A percentile compares a stretch with the other conserved stretches of the same genome.
phyloP scores from a whole-genome alignment of 768 basidiomycete species.

The Calocera cornea region DNA sequence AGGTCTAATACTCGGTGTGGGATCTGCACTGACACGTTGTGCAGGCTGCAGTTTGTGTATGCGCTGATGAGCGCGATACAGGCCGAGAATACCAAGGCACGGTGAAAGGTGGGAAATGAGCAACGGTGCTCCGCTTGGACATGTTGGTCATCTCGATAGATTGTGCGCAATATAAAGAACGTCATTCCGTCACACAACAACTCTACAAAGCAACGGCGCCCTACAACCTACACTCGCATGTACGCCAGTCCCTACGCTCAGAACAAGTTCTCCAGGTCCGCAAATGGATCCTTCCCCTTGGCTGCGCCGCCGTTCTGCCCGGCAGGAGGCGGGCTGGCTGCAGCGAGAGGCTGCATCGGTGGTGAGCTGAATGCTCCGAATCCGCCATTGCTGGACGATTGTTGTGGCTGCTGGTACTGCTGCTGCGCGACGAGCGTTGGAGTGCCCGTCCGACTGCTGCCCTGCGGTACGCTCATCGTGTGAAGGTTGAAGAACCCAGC shows the following conservation, averaged over 20 bases:
- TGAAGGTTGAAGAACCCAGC: slow-evolving; percentile 2
- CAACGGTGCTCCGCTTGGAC: background rate
- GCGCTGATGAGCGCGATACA: background rate
- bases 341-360: background rate
- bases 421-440: background rate
- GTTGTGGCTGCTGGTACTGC: background rate
- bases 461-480: background rate
- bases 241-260: slow-evolving; percentile 19
- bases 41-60: background rate
- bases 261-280: slow-evolving; percentile 66
- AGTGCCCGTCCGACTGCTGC: background rate
- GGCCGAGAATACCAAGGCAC: background rate
- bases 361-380: background rate
- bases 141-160: background rate
- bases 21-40: background rate
- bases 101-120: background rate
- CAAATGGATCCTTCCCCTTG: slow-evolving; percentile 59
- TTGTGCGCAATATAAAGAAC: background rate
- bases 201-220: background rate
- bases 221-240: background rate
- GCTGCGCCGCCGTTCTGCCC: background rate
- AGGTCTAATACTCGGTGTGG: background rate
- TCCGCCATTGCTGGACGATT: background rate
- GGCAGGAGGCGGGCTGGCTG: background rate
- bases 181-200: background rate